Evolutionary conservation across 352 stramenopile species (phyloP).

Genomic region (Phytophthora lateralis): DNA sequence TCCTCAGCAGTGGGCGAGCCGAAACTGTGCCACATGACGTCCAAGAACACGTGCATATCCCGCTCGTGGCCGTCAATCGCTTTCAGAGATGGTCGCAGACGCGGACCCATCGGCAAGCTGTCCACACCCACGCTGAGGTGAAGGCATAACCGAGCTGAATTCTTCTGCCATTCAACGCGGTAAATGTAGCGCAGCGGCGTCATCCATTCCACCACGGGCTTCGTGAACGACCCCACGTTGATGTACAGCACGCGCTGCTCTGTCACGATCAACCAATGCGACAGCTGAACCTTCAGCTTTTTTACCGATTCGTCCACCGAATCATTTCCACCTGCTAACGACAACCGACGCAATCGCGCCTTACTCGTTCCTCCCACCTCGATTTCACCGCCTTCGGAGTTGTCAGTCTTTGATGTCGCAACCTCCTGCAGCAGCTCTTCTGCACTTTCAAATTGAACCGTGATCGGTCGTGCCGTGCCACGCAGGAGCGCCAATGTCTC

Average conservation of each 20-base stretch:
- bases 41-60: constrained; percentile 88
- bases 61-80: constrained; percentile 76
- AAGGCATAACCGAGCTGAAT: constrained; percentile 57
- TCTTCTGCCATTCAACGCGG: constrained; percentile 76
- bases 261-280: constrained; percentile 89
- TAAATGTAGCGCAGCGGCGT: constrained; percentile 89
- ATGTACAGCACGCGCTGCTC: constrained; percentile 88
- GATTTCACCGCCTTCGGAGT: constrained; percentile 19
- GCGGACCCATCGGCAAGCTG: constrained; percentile 81
- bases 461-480: constrained; percentile 72
- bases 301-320: constrained; percentile 36
- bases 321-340: constrained; percentile 29
- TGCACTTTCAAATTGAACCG: constrained; percentile 81
- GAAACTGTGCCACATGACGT: constrained; percentile 91
- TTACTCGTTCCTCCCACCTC: constrained; percentile 31
- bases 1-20: constrained; percentile 79
- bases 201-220: constrained; percentile 89
- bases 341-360: constrained; percentile 31
- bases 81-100: constrained; percentile 69
- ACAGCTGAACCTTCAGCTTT: constrained; percentile 73
- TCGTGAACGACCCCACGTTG: constrained; percentile 77
- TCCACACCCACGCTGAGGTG: constrained; percentile 87
- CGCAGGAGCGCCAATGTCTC: constrained; percentile 82
- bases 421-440: constrained; percentile 64
- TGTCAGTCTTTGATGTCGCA: constrained; percentile 16